These are phyloP conservation scores for Collybia sp. DNA, from an alignment of 768 basidiomycete genomes.

Conservation along the genomic window DNA sequence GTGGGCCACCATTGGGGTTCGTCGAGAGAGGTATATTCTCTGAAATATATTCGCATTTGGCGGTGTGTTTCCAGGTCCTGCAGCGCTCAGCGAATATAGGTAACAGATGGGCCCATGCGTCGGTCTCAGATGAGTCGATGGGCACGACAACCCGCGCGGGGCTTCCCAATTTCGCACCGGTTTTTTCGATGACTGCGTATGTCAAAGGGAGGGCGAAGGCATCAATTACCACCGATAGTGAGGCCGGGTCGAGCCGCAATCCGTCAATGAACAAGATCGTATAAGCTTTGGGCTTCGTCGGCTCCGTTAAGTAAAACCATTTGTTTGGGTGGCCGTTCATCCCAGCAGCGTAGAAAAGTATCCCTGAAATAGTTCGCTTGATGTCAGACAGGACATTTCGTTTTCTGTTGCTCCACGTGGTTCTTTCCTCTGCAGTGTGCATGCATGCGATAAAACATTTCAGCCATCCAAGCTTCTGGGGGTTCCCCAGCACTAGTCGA, in stretches of 20 bases:
- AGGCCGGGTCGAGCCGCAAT: constrained; percentile 41
- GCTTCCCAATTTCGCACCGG: neutral
- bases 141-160: constrained; percentile 1
- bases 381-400: neutral
- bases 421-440: constrained; percentile 13
- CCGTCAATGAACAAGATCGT: constrained; percentile 42
- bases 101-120: constrained; percentile 47
- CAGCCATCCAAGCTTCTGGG: constrained; percentile 19
- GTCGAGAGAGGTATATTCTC: constrained; percentile 31
- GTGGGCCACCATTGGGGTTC: constrained; percentile 30
- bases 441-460: constrained; percentile 13
- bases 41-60: constrained; percentile 41
- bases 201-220: constrained; percentile 39
- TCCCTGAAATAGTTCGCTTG: neutral
- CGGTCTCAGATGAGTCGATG: constrained; percentile 24
- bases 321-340: constrained; percentile 7
- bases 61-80: constrained; percentile 43
- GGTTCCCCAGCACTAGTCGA: constrained; percentile 7
- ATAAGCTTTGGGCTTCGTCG: constrained; percentile 16
- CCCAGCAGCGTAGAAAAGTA: neutral
- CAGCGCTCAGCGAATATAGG: constrained; percentile 50
- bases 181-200: constrained; percentile 8
- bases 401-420: neutral
- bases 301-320: constrained; percentile 18
- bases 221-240: constrained; percentile 48